Conservation (phyloP, 1,139 yeast genomes). For the Fermentozyma sake region DNA sequence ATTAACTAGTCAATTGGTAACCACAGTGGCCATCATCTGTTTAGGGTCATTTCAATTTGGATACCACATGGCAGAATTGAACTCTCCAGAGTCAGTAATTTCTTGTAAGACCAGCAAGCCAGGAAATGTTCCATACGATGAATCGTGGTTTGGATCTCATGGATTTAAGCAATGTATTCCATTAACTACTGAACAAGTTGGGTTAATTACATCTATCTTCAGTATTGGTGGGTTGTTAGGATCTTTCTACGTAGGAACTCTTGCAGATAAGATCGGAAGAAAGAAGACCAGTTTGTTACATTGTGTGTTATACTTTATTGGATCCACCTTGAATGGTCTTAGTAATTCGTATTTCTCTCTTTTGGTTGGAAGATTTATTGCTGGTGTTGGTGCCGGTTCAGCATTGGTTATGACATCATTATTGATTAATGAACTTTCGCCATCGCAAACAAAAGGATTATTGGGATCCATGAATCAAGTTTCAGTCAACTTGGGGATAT, state of each 20-base stretch:
- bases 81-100: slow-evolving; percentile 40
- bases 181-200: slow-evolving; percentile 61
- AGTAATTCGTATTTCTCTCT: slow-evolving; percentile 43
- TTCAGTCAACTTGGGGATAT: slow-evolving; percentile 77
- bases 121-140: slow-evolving; percentile 28
- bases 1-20: slow-evolving; percentile 24
- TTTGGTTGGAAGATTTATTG: slow-evolving; percentile 66
- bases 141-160: slow-evolving; percentile 35
- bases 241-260: slow-evolving; percentile 63
- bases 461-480: slow-evolving; percentile 89
- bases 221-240: slow-evolving; percentile 85
- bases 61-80: slow-evolving; percentile 48
- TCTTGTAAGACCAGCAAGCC: slow-evolving; percentile 34
- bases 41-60: slow-evolving; percentile 47
- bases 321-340: slow-evolving; percentile 59
- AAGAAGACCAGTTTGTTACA: slow-evolving; percentile 53
- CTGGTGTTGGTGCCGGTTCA: slow-evolving; percentile 86
- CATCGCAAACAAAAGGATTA: slow-evolving; percentile 61
- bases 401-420: slow-evolving; percentile 83
- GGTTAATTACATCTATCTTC: slow-evolving; percentile 77
- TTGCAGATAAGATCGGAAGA: slow-evolving; percentile 72
- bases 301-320: slow-evolving; percentile 54
- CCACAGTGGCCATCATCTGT: slow-evolving; percentile 34
- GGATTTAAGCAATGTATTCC: slow-evolving; percentile 49
- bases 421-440: slow-evolving; percentile 76